Percentiles rank a stretch among this genome's conserved stretches.
Evolutionary conservation across 23 red algal species (phyloP).

Genomic region (Gracilaria caudata): DNA sequence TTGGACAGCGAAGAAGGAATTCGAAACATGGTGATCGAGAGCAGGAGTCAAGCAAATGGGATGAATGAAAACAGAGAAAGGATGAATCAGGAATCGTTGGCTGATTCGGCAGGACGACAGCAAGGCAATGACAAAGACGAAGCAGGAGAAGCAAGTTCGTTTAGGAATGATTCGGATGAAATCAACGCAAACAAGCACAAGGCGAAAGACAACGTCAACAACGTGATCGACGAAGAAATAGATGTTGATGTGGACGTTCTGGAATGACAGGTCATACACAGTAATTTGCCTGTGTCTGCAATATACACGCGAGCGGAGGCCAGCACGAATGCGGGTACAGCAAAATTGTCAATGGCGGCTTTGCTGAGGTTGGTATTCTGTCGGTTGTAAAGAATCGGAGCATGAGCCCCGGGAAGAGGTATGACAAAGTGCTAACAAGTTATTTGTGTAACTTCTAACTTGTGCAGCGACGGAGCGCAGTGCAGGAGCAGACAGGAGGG

Average conservation of each 20-base stretch:
- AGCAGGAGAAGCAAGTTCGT: not conserved
- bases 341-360: not conserved
- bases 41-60: not conserved
- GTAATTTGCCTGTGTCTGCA: not conserved
- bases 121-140: not conserved
- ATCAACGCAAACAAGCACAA: not conserved
- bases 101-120: not conserved
- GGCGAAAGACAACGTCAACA: not conserved
- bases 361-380: not conserved
- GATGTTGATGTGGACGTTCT: not conserved
- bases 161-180: not conserved
- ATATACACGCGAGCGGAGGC: not conserved
- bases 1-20: conserved; percentile 11
- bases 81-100: not conserved
- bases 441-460: not conserved
- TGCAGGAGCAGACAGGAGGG: not conserved
- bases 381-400: not conserved
- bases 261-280: not conserved
- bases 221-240: not conserved
- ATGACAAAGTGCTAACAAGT: not conserved
- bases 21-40: conserved; percentile 48
- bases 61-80: not conserved
- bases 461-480: not conserved
- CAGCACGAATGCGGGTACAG: not conserved
- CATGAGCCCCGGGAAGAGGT: not conserved